Base-by-base conservation (phyloP, 176 grass and related monocot species). In the Ensete ventricosum region DNA sequence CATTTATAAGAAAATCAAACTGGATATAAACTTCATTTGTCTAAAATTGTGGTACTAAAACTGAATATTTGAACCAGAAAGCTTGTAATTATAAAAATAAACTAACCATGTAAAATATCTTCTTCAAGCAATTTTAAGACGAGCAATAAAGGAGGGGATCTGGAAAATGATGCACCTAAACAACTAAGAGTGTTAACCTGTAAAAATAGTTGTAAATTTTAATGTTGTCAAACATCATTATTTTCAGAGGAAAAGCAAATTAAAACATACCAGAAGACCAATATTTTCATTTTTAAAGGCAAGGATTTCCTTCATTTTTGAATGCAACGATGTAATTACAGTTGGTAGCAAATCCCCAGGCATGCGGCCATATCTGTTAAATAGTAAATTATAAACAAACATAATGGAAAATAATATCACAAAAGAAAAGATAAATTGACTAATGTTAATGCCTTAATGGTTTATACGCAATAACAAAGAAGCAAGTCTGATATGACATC, bases 151-250 rank as follows among this genome's bases (percentile, higher is more conserved):
- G 90, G 85, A 78, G 87, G 90, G 55, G 81, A 87, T 83, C 88
- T 92, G 5, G 85, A 92, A 86, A 97, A 88, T 79, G 87, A 83
- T 78, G 81, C 81, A 63, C 87, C 87, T 83, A 97, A 86, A 77
- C 93, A 97, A 86, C 80, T 92, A 86, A 97, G 82, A 84, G 78
- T 75, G 81, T 85, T 90, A 85, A 97, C 83, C 93, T 97, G 82
- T 50, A 71, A 68, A 59, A 60, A 51, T 74, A 55, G 8, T 22
- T 73, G 66, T 9, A 81, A 52, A 21, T 52, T 67, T 62, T 63
- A 55, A 82, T 62, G 14, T 50, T 60, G 14, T 49, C 43, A 48
- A 81, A 25, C 17, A 49, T 24, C 62, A 27, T 53, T 54, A 62
- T 75, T 54, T 59, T 24, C 53, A 23, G 8, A 64, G 75, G 73